These are phyloP conservation scores for Candida buenavistaensis DNA, from an alignment of 1,139 yeast genomes.

Conservation along the genomic window DNA sequence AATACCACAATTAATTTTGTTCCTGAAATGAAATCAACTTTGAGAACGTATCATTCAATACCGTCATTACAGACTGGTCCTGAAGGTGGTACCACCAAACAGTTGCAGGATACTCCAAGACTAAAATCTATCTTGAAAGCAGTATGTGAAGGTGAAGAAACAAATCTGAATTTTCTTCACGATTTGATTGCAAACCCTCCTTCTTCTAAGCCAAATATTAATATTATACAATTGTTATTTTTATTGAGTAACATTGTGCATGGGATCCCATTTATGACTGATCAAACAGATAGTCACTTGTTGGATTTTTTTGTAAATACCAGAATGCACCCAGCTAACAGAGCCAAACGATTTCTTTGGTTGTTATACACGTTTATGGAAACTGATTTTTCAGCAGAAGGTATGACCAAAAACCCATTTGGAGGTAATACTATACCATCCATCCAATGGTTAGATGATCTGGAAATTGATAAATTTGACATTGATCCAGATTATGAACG, in stretches of 20 bases:
- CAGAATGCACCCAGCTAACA: conserved; percentile 52
- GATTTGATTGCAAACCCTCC: conserved; percentile 43
- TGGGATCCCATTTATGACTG: conserved; percentile 20
- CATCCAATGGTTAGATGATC: conserved; percentile 39
- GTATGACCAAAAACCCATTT: conserved; percentile 64
- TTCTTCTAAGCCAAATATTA: conserved; percentile 45
- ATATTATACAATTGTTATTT: conserved; percentile 73
- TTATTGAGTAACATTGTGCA: conserved; percentile 63
- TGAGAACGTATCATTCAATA: conserved; percentile 89
- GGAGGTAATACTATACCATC: conserved; percentile 53
- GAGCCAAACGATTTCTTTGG: conserved; percentile 83
- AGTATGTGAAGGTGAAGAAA: conserved; percentile 55
- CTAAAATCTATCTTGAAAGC: conserved; percentile 88
- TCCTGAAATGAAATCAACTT: conserved; percentile 93
- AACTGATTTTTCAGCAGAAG: conserved; percentile 57
- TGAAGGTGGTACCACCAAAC: conserved; percentile 54
- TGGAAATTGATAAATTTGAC: conserved; percentile 49
- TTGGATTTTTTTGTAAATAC: conserved; percentile 67
- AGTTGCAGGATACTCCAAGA: conserved; percentile 92
- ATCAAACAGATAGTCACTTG: conserved; percentile 32
- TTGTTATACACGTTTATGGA: conserved; percentile 77
- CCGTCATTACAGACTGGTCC: conserved; percentile 82
- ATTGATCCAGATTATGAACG: conserved; percentile 72
- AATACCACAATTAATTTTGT: conserved; percentile 94
- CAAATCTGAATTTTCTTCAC: conserved; percentile 38